These are phyloP conservation scores for Aspergillaceae sp. DNA, from an alignment of 2,329 filamentous ascomycete genomes.

Conservation along the genomic window DNA sequence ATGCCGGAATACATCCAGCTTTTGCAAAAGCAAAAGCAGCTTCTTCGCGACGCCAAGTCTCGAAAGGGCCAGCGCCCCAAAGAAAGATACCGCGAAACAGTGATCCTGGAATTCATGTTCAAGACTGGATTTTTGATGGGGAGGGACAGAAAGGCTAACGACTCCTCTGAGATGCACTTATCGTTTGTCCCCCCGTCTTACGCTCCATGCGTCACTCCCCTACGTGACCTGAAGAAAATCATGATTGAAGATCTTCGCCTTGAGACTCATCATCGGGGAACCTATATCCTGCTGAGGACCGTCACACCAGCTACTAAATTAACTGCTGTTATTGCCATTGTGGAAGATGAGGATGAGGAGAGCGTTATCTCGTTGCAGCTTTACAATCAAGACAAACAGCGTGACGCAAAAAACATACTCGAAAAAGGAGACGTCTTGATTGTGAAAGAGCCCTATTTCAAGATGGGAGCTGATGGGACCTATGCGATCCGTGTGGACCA, in stretches of 20 bases:
- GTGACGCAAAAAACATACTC: conserved; percentile 29
- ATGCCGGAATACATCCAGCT: not conserved
- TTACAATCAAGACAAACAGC: conserved; percentile 33
- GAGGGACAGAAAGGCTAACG: no score
- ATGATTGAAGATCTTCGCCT: conserved; percentile 25
- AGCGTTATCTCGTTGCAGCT: conserved; percentile 30
- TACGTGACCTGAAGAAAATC: conserved; percentile 16
- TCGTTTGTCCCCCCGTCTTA: conserved; percentile 15
- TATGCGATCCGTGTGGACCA: conserved; percentile 47
- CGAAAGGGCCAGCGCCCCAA: not conserved
- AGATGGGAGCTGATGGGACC: conserved; percentile 27
- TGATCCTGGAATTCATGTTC: not conserved
- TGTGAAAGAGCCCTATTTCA: conserved; percentile 50
- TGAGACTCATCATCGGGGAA: conserved; percentile 35
- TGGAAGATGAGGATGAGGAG: conserved; percentile 34
- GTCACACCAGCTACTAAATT: conserved; percentile 23
- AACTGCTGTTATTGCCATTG: conserved; percentile 28
- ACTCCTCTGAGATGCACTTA: not conserved
- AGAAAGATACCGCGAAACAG: not conserved
- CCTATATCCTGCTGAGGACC: conserved; percentile 25
- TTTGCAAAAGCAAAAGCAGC: not conserved
- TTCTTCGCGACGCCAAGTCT: not conserved
- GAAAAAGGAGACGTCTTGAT: conserved; percentile 29
- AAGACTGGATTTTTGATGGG: not conserved
- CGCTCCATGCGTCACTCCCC: conserved; percentile 6